phyloP scores from a whole-genome alignment of 306 rosid genomes.

The Citrullus amarus region DNA sequence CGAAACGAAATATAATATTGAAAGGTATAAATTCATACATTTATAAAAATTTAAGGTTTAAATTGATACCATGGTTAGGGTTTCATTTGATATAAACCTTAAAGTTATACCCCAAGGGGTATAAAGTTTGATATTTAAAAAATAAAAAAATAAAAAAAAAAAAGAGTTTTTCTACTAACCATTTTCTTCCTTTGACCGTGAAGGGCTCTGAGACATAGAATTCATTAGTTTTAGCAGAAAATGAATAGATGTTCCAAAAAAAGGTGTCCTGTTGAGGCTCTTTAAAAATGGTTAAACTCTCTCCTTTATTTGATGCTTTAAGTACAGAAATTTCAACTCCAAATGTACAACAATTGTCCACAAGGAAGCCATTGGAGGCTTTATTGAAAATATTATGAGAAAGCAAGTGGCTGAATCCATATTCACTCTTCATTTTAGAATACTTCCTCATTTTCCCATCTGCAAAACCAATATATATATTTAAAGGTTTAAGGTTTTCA shows the following conservation, averaged over 20 bases:
- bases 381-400: neutral
- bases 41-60: too few relatives aligned
- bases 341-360: neutral
- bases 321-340: conserved; percentile 7
- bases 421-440: conserved; percentile 1
- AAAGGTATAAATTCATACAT: too few relatives aligned
- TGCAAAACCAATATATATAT: neutral
- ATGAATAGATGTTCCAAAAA: neutral
- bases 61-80: too few relatives aligned
- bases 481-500: neutral
- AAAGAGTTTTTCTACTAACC: neutral
- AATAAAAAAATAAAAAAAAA: too few relatives aligned
- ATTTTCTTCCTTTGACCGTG: conserved; percentile 4
- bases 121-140: too few relatives aligned
- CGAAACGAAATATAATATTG: too few relatives aligned
- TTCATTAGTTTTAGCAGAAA: neutral
- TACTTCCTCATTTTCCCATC: neutral
- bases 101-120: too few relatives aligned
- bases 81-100: too few relatives aligned
- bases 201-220: neutral
- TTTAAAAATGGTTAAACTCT: neutral
- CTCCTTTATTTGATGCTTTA: neutral
- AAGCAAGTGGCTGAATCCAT: conserved; percentile 4
- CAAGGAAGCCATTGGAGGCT: conserved; percentile 7
- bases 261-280: neutral